phyloP scores from a whole-genome alignment of 257 asterid genomes.

The Catharanthus roseus region DNA sequence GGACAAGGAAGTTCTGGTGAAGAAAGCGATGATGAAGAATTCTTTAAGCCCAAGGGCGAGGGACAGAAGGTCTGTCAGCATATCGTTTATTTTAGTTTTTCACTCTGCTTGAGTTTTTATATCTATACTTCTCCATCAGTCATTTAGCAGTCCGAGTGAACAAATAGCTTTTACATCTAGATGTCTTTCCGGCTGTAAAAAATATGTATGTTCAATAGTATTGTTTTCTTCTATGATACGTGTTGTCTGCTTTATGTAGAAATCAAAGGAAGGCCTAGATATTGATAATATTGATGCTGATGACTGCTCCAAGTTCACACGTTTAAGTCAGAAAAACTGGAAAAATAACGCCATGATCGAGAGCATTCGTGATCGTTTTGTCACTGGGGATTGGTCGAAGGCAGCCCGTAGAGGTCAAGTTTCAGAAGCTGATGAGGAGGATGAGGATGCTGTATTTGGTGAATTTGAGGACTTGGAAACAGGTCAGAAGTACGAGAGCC shows the following conservation, averaged over 20 bases:
- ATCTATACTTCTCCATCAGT: not conserved
- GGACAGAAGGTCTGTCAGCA: constrained; percentile 56
- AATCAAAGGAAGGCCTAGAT: constrained; percentile 39
- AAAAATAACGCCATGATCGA: constrained; percentile 41
- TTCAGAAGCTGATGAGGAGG: constrained; percentile 35
- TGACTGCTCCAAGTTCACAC: constrained; percentile 76
- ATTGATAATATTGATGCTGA: constrained; percentile 48
- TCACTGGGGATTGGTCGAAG: constrained; percentile 81
- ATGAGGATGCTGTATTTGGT: constrained; percentile 53
- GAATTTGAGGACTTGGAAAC: constrained; percentile 97
- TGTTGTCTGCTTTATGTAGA: constrained; percentile 33
- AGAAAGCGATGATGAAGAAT: constrained; percentile 72
- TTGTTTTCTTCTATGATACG: not conserved
- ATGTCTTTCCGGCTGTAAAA: not conserved
- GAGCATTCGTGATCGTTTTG: constrained; percentile 82
- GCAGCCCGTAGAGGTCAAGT: constrained; percentile 61
- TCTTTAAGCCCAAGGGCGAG: constrained; percentile 88
- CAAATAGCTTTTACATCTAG: not conserved
- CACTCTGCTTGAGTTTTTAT: not conserved
- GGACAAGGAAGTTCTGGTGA: constrained; percentile 31
- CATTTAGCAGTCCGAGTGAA: not conserved
- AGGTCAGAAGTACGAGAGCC: constrained; percentile 59
- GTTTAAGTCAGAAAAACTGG: constrained; percentile 44
- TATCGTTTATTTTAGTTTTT: not conserved
- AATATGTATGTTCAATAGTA: not conserved